Conservation (phyloP, 768 basidiomycete species). For the Collybia nuda region DNA sequence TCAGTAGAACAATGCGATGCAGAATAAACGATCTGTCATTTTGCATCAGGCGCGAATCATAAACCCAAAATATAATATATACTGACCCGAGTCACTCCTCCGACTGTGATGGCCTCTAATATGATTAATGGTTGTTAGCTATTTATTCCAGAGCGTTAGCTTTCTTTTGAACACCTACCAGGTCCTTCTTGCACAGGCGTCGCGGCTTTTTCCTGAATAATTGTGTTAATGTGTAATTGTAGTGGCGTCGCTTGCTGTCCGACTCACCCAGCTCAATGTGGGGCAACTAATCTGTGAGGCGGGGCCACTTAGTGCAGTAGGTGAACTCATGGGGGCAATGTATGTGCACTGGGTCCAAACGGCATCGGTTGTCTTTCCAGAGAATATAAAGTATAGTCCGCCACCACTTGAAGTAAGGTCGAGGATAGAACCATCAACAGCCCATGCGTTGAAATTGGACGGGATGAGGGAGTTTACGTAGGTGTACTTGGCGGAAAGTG, state of each 20-base stretch:
- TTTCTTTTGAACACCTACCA: background rate
- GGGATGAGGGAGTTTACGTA: slow-evolving; percentile 15
- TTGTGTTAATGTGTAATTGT: no score
- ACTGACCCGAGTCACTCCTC: slow-evolving; percentile 10
- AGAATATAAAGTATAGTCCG: slow-evolving; percentile 13
- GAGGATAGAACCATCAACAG: slow-evolving; percentile 14
- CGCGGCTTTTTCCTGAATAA: slow-evolving; percentile 9
- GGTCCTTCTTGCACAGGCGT: slow-evolving; percentile 14
- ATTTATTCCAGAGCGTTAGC: background rate
- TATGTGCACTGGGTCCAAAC: slow-evolving; percentile 18
- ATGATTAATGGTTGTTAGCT: no score
- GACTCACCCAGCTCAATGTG: slow-evolving; percentile 9
- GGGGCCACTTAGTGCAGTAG: slow-evolving; percentile 12
- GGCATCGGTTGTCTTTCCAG: slow-evolving; percentile 8
- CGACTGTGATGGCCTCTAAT: slow-evolving; percentile 11
- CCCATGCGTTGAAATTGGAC: slow-evolving; percentile 16
- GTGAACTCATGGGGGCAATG: slow-evolving; percentile 13
- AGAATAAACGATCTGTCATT: slow-evolving; percentile 13
- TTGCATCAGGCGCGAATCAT: background rate
- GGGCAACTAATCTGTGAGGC: slow-evolving; percentile 16
- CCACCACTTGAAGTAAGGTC: slow-evolving; percentile 1
- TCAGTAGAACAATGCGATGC: slow-evolving; percentile 18
- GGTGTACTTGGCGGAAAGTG: slow-evolving; percentile 6
- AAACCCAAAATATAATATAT: background rate
- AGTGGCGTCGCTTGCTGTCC: background rate